Evolutionary conservation across 768 basidiomycete genomes (phyloP).

Genomic region (Russula emetica): DNA sequence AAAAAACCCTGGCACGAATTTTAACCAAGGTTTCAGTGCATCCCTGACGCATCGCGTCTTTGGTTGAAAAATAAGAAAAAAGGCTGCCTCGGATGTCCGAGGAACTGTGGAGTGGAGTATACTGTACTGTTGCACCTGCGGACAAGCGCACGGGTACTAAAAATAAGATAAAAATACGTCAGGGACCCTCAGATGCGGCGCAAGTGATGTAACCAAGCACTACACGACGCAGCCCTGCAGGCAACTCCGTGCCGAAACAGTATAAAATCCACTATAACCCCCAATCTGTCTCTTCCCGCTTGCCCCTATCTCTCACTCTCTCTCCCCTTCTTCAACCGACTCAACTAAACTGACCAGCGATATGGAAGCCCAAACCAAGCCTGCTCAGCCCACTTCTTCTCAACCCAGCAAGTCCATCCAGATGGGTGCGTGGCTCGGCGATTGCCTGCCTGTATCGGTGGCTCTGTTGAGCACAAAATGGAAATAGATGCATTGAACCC

Average conservation of each 20-base stretch:
- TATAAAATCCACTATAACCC: background rate
- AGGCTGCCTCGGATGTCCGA: too few species aligned
- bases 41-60: too few species aligned
- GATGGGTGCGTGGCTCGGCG: constrained; percentile 50
- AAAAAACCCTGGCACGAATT: too few species aligned
- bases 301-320: background rate
- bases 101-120: too few species aligned
- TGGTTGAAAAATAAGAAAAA: too few species aligned
- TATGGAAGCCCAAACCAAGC: constrained; percentile 34
- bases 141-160: too few species aligned
- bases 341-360: background rate
- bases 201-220: too few species aligned
- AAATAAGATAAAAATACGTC: too few species aligned
- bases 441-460: background rate
- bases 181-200: too few species aligned
- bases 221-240: too few species aligned
- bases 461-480: background rate
- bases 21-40: too few species aligned
- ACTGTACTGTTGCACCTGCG: too few species aligned
- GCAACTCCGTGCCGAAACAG: background rate
- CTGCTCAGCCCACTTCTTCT: constrained; percentile 37
- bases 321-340: background rate
- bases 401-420: constrained; percentile 58
- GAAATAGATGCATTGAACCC: constrained; percentile 46
- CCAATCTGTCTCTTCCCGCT: background rate